A percentile compares a stretch with the other conserved stretches of the same genome.
Evolutionary conservation across 768 basidiomycete genomes (phyloP).

Genomic region (Phanerochaete carnosa): DNA sequence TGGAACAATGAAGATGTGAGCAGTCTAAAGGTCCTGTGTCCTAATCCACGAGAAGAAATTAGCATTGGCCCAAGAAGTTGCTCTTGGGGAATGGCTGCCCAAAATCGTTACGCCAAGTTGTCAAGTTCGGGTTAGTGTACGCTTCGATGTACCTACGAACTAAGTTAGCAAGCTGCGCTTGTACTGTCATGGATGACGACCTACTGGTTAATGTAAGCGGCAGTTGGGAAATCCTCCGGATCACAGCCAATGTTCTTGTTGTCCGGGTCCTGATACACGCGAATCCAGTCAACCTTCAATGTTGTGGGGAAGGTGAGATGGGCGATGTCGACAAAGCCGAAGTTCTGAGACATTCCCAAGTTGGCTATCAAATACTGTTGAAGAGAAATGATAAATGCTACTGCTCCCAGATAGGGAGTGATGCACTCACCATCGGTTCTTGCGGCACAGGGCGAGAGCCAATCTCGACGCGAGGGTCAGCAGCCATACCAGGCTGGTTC

Average conservation of each 20-base stretch:
- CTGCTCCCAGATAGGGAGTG: not conserved
- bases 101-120: slow-evolving; percentile 46
- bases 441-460: slow-evolving; percentile 69
- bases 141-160: slow-evolving; percentile 56
- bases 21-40: not conserved
- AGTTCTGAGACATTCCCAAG: slow-evolving; percentile 60
- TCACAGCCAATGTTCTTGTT: slow-evolving; percentile 62
- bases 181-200: slow-evolving; percentile 12
- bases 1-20: not conserved
- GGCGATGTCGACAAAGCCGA: slow-evolving; percentile 55
- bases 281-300: slow-evolving; percentile 81
- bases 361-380: slow-evolving; percentile 59
- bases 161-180: not conserved
- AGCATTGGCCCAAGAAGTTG: slow-evolving; percentile 42
- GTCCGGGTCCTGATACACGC: slow-evolving; percentile 64
- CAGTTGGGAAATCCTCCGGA: slow-evolving; percentile 71
- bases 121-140: slow-evolving; percentile 65
- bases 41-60: slow-evolving; percentile 3
- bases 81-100: slow-evolving; percentile 51
- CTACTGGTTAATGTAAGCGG: slow-evolving; percentile 72
- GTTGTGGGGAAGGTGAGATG: slow-evolving; percentile 48
- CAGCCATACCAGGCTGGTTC: slow-evolving; percentile 56
- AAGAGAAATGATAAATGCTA: not conserved
- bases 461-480: slow-evolving; percentile 56
- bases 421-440: slow-evolving; percentile 73